A percentile compares a stretch with the other conserved stretches of the same genome.
These are phyloP conservation scores for Aspergillus novofumigatus DNA, from an alignment of 2,329 filamentous ascomycete species.

Conservation along the genomic window DNA sequence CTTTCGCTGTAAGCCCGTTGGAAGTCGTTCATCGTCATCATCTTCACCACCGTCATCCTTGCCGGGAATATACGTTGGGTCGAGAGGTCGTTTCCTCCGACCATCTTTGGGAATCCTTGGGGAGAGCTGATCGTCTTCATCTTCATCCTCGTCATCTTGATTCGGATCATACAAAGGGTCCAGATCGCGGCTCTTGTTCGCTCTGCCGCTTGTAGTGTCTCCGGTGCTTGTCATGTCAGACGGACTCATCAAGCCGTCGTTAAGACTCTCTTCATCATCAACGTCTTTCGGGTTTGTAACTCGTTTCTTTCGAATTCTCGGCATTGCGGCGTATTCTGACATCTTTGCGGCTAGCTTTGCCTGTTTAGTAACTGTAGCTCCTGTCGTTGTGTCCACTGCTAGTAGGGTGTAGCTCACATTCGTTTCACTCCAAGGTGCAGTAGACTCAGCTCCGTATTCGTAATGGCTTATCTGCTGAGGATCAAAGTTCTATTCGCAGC, in stretches of 20 bases:
- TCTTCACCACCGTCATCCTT: neutral
- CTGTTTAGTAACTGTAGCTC: neutral
- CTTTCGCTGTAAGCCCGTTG: neutral
- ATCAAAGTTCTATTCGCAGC: neutral
- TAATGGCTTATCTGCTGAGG: neutral
- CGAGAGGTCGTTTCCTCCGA: slow-evolving; percentile 2
- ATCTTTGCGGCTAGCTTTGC: neutral
- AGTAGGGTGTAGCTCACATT: neutral
- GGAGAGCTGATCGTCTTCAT: neutral
- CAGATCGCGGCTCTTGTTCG: neutral
- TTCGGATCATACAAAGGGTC: neutral
- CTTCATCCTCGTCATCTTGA: neutral
- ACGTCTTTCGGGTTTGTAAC: neutral
- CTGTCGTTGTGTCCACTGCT: neutral
- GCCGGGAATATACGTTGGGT: neutral
- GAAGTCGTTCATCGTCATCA: slow-evolving; percentile 4
- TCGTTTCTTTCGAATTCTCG: neutral
- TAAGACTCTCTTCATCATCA: neutral
- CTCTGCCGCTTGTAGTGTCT: neutral
- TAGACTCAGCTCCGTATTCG: neutral
- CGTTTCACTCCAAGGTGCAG: neutral
- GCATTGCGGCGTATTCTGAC: neutral
- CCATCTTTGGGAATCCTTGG: neutral
- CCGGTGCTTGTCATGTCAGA: neutral
- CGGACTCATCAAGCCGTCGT: neutral